phyloP scores from a whole-genome alignment of 768 basidiomycete genomes.

The Auricularia sp. region DNA sequence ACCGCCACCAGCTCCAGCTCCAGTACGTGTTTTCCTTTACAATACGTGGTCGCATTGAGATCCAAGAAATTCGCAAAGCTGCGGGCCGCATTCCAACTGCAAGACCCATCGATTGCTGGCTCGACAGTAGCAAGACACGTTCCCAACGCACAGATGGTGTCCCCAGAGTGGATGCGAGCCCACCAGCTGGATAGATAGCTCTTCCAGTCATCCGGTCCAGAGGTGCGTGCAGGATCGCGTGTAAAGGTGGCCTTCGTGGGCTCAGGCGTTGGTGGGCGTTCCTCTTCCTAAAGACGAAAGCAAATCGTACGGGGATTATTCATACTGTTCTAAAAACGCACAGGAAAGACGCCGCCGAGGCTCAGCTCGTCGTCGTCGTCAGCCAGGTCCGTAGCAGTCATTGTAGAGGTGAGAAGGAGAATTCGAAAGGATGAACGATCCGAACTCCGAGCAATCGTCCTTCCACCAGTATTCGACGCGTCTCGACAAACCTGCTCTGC shows the following conservation, averaged over 20 bases:
- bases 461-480: neutral
- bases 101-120: conserved; percentile 10
- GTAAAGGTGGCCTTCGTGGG: conserved; percentile 44
- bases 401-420: neutral
- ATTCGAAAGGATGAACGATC: neutral
- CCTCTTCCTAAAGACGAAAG: conserved; percentile 40
- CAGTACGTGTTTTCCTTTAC: conserved; percentile 42
- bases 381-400: neutral
- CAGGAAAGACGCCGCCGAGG: conserved; percentile 11
- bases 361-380: conserved; percentile 9
- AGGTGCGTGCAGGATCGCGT: conserved; percentile 23
- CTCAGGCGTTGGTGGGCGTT: conserved; percentile 57
- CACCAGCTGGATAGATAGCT: conserved; percentile 57
- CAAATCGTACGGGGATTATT: too few relatives aligned
- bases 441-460: neutral
- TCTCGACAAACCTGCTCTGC: neutral
- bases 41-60: conserved; percentile 33
- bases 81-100: conserved; percentile 74
- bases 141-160: conserved; percentile 32
- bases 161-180: conserved; percentile 79
- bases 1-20: conserved; percentile 90
- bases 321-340: neutral
- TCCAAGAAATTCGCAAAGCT: conserved; percentile 66
- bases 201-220: conserved; percentile 18
- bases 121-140: too few relatives aligned